Conservation (phyloP, 179 eudicot species). For the Drosera spatulata region DNA sequence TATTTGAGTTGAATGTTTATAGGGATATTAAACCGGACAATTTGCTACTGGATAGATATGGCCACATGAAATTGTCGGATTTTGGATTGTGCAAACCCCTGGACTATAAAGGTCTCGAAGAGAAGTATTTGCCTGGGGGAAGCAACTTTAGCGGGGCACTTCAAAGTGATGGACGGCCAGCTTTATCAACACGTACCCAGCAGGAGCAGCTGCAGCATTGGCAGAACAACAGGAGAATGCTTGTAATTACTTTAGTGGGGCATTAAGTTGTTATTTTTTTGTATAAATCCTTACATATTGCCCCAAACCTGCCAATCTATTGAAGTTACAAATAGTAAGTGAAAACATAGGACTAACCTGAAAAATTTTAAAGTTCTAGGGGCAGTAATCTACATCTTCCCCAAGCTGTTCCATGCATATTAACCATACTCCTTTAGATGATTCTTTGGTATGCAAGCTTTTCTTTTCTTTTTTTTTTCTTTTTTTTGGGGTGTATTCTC, state of each 20-base stretch:
- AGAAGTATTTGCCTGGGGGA: conserved; percentile 56
- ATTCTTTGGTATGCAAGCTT: too few relatives aligned
- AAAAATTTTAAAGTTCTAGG: not conserved
- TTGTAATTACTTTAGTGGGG: conserved; percentile 24
- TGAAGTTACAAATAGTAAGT: not conserved
- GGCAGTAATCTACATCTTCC: not conserved
- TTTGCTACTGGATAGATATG: conserved; percentile 67
- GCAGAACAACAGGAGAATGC: conserved; percentile 88
- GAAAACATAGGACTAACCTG: not conserved
- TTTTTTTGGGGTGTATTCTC: too few relatives aligned
- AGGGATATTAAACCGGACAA: conserved; percentile 92
- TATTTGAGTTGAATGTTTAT: conserved; percentile 13
- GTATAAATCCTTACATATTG: not conserved
- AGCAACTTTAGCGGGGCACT: conserved; percentile 57
- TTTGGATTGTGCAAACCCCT: conserved; percentile 84
- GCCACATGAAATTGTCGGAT: conserved; percentile 88
- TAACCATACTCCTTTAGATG: too few relatives aligned
- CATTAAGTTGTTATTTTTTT: not conserved
- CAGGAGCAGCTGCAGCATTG: conserved; percentile 84
- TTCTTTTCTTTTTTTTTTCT: too few relatives aligned
- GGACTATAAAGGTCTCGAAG: conserved; percentile 70
- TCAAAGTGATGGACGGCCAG: conserved; percentile 78
- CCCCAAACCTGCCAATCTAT: too few relatives aligned
- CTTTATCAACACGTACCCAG: conserved; percentile 58
- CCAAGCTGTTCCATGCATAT: not conserved